Base-by-base conservation (phyloP, 1,139 yeast species). In the Suhomyces chickasaworum region DNA sequence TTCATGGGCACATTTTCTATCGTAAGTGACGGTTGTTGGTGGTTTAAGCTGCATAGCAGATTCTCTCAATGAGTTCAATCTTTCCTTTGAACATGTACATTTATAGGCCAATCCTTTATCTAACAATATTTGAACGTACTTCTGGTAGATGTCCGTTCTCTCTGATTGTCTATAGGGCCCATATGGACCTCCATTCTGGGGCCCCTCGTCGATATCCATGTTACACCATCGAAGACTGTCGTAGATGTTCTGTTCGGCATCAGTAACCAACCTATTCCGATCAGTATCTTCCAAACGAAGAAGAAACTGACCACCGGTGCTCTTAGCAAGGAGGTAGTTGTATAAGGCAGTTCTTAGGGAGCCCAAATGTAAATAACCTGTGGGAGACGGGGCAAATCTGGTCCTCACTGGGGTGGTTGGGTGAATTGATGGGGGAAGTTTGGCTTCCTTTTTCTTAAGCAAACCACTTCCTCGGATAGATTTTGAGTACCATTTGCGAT, bases 341-440 rank as follows among this genome's bases (percentile, higher is more conserved):
- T 89, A 95, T 23, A 93, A 65, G 0, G 99, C 98, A 0, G 99
- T 93, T 60, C 99, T 71, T 41, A 95, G 65, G 0, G 98, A 90
- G 0, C 99, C 99, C 47, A 95, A 65, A 63, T 93, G 99, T 32
- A 95, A 73, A 52, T 80, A 80, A 0, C 99, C 99, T 0, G 99
- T 93, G 1, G 99, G 99, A 2, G 98, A 91, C 1, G 99, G 99
- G 0, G 99, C 99, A 68, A 93, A 93, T 54, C 99, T 71, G 1
- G 98, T 89, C 52, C 97, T 68, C 0, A 85, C 96, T 0, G 96
- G 95, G 0, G 58, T 41, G 0, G 52, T 51, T 1, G 84, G 83
- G 34, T 79, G 84, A 3, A 70, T 31, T 3, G 44, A 41, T 15
- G 21, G 29, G 13, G 37, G 8, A 3, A 9, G 5, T 35, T 41